These are phyloP conservation scores for Pisolithus tinctorius DNA, from an alignment of 768 basidiomycete genomes.

Conservation along the genomic window DNA sequence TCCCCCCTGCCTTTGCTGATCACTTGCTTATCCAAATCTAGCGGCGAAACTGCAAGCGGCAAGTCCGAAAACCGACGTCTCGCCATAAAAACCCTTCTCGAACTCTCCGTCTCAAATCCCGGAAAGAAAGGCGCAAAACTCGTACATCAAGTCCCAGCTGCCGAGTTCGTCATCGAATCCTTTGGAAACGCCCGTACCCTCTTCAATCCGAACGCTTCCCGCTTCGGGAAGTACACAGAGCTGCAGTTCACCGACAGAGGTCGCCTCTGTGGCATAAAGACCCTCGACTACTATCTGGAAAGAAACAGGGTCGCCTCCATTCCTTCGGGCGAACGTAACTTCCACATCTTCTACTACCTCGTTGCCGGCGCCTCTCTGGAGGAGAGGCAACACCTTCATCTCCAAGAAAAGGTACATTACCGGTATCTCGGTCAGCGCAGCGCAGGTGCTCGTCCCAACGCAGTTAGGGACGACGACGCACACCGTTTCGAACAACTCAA, in stretches of 20 bases:
- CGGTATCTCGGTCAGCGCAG: slow-evolving; percentile 79
- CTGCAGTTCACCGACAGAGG: slow-evolving; percentile 94
- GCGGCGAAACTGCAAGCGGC: slow-evolving; percentile 89
- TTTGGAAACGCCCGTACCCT: slow-evolving; percentile 92
- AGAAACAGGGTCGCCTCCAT: slow-evolving; percentile 82
- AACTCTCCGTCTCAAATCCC: slow-evolving; percentile 79
- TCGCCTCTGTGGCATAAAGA: slow-evolving; percentile 83
- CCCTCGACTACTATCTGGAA: slow-evolving; percentile 95
- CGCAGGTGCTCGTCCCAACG: slow-evolving; percentile 34
- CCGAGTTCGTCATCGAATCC: slow-evolving; percentile 91
- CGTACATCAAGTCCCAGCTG: slow-evolving; percentile 77
- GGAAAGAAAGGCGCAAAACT: slow-evolving; percentile 95
- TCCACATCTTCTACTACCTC: slow-evolving; percentile 97
- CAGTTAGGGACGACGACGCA: slow-evolving; percentile 72
- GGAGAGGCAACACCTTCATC: slow-evolving; percentile 82
- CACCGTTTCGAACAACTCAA: slow-evolving; percentile 90
- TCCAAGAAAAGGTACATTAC: slow-evolving; percentile 75
- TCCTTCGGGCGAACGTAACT: slow-evolving; percentile 90
- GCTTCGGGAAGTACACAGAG: slow-evolving; percentile 97
- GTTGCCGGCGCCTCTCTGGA: slow-evolving; percentile 85
- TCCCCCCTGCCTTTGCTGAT: background rate
- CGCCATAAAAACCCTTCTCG: slow-evolving; percentile 89
- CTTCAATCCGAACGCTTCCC: slow-evolving; percentile 91
- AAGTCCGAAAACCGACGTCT: slow-evolving; percentile 89
- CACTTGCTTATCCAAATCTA: slow-evolving; percentile 24